phyloP scores from a whole-genome alignment of 78 protist genomes.

The Isochrysis galbana region DNA sequence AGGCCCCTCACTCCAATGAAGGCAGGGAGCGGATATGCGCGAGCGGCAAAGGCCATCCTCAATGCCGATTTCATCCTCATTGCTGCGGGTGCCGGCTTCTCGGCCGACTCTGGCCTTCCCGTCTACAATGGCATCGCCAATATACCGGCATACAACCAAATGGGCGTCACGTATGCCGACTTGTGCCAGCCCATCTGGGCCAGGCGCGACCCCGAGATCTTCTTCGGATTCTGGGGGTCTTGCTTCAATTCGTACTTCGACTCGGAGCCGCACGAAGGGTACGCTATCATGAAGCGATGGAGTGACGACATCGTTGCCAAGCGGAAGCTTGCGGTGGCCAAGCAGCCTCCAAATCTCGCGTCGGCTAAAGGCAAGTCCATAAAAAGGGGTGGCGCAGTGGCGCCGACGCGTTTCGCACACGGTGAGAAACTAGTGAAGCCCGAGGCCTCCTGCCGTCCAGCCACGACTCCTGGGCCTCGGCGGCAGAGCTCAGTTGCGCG shows the following conservation, averaged over 20 bases:
- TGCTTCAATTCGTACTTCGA: conserved; percentile 32
- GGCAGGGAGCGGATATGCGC: too few relatives aligned
- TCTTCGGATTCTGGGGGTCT: conserved; percentile 55
- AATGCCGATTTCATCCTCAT: conserved; percentile 36
- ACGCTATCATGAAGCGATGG: neutral
- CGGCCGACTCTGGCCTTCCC: conserved; percentile 41
- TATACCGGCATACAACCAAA: conserved; percentile 24
- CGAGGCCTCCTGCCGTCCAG: too few relatives aligned
- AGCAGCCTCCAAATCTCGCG: too few relatives aligned
- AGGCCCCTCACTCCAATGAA: too few relatives aligned
- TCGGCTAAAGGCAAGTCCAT: too few relatives aligned
- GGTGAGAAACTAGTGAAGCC: too few relatives aligned
- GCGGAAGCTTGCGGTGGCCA: too few relatives aligned
- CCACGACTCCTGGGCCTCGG: too few relatives aligned
- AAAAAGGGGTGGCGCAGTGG: too few relatives aligned
- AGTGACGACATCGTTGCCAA: neutral
- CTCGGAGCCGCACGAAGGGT: conserved; percentile 33
- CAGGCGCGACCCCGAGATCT: conserved; percentile 18
- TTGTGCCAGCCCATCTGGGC: conserved; percentile 33
- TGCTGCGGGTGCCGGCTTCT: conserved; percentile 53
- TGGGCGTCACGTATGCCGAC: conserved; percentile 39
- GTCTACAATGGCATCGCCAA: conserved; percentile 52
- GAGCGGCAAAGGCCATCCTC: too few relatives aligned
- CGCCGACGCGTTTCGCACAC: too few relatives aligned
- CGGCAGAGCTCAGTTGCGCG: too few relatives aligned